phyloP scores from a whole-genome alignment of 176 grass and related monocot genomes.

The Carex parvula region DNA sequence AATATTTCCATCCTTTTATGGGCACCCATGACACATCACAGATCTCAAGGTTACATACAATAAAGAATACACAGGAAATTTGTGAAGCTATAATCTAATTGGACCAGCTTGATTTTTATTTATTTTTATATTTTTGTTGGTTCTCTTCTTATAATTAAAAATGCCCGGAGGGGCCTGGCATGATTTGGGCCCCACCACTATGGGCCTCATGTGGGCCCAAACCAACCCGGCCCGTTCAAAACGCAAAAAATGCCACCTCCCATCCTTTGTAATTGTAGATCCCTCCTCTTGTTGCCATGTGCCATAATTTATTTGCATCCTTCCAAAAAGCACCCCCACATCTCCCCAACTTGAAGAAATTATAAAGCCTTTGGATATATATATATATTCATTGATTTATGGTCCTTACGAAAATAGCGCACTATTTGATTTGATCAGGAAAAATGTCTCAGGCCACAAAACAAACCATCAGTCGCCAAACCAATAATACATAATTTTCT shows the following conservation, averaged over 20 bases:
- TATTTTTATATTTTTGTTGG: neutral
- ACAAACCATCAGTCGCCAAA: slow-evolving; percentile 25
- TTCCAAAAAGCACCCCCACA: slow-evolving; percentile 29
- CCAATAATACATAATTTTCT: neutral
- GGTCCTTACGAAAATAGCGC: neutral
- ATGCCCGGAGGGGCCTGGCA: neutral
- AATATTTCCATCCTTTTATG: slow-evolving; percentile 10
- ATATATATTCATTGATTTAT: neutral
- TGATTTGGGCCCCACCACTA: slow-evolving; percentile 22
- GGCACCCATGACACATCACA: slow-evolving; percentile 17
- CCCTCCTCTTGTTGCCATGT: slow-evolving; percentile 30
- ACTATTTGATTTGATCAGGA: slow-evolving; percentile 3
- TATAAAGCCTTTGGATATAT: neutral
- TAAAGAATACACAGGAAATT: neutral
- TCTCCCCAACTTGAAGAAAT: neutral
- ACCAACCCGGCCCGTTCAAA: slow-evolving; percentile 17
- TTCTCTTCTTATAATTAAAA: neutral
- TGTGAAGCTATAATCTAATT: neutral
- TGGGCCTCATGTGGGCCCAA: slow-evolving; percentile 23
- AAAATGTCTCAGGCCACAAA: slow-evolving; percentile 20
- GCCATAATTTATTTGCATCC: slow-evolving; percentile 48
- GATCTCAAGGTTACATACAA: slow-evolving; percentile 19
- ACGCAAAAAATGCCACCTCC: slow-evolving; percentile 7
- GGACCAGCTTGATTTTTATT: neutral
- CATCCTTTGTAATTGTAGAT: slow-evolving; percentile 6